Percentiles rank a stretch among this genome's conserved stretches.
Conservation (phyloP, 176 grass and related monocot species). For the Rhipidocladum racemiflorum region DNA sequence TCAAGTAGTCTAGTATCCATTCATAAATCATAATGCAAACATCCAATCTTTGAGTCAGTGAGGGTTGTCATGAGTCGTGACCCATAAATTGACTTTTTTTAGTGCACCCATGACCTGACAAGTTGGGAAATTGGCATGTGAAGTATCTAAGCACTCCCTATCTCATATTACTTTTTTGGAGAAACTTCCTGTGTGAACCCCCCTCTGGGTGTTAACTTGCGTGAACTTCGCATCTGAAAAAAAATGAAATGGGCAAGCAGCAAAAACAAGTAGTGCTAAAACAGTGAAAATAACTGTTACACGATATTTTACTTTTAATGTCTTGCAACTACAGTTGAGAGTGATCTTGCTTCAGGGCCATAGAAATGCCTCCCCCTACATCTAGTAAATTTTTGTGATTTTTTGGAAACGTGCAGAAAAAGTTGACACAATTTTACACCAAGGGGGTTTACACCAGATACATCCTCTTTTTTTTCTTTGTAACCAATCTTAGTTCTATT, state of each 20-base stretch:
- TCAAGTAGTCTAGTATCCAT: slow-evolving; percentile 14
- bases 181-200: not conserved
- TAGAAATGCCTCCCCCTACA: not conserved
- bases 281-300: not conserved
- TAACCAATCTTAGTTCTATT: slow-evolving; percentile 1
- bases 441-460: not conserved
- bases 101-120: not conserved
- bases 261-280: not conserved
- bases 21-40: not conserved
- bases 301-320: not conserved
- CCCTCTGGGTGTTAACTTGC: not conserved
- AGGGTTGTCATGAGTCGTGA: not conserved
- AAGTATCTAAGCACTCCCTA: not conserved
- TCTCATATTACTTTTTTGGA: not conserved
- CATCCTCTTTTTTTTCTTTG: not conserved
- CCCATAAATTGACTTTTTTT: not conserved
- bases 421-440: not conserved
- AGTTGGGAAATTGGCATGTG: not conserved
- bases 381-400: not conserved
- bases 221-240: slow-evolving; percentile 11
- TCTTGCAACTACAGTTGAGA: not conserved
- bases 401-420: not conserved
- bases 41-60: not conserved
- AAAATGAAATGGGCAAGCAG: not conserved
- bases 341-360: not conserved